Conservation (phyloP, 208 protist genomes). For the Zelonia costaricensis region DNA sequence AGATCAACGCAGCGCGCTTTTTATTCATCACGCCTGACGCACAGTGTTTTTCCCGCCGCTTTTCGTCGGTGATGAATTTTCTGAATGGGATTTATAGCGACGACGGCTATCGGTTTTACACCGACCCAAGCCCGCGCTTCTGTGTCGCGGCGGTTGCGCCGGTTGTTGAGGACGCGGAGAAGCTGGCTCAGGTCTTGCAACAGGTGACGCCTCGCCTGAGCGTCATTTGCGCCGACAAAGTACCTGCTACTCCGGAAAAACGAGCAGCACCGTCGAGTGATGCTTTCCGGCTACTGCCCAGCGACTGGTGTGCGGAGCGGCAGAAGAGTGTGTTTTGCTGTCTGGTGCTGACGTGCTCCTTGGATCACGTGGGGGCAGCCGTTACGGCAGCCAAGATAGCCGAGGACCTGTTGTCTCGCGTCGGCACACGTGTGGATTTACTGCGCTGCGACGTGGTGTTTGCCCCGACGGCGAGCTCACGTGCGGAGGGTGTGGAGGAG, state of each 20-base stretch:
- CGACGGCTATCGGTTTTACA: slow-evolving; percentile 37
- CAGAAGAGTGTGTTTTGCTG: slow-evolving; percentile 27
- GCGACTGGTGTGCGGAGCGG: slow-evolving; percentile 32
- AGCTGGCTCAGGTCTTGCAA: slow-evolving; percentile 16
- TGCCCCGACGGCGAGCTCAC: slow-evolving; percentile 13
- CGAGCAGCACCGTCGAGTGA: not conserved
- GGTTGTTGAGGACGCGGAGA: slow-evolving; percentile 25
- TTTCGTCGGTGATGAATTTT: too few relatives aligned
- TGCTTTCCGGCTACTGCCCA: slow-evolving; percentile 18
- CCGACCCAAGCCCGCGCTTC: slow-evolving; percentile 37
- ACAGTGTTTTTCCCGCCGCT: not conserved
- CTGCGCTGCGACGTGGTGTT: slow-evolving; percentile 25
- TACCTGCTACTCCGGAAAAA: slow-evolving; percentile 2
- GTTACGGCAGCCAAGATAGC: slow-evolving; percentile 1
- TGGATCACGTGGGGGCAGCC: slow-evolving; percentile 11
- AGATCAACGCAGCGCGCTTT: not conserved
- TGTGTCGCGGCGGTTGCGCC: slow-evolving; percentile 34
- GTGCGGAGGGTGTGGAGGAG: not conserved
- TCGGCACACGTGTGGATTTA: slow-evolving; percentile 5
- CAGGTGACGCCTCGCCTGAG: slow-evolving; percentile 9
- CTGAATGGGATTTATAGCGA: slow-evolving; percentile 42
- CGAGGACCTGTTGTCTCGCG: slow-evolving; percentile 21
- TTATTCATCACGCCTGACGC: not conserved
- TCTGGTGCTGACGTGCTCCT: slow-evolving; percentile 18
- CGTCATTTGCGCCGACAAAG: slow-evolving; percentile 22